phyloP scores from a whole-genome alignment of 257 asterid species.

The Coffea canephora region DNA sequence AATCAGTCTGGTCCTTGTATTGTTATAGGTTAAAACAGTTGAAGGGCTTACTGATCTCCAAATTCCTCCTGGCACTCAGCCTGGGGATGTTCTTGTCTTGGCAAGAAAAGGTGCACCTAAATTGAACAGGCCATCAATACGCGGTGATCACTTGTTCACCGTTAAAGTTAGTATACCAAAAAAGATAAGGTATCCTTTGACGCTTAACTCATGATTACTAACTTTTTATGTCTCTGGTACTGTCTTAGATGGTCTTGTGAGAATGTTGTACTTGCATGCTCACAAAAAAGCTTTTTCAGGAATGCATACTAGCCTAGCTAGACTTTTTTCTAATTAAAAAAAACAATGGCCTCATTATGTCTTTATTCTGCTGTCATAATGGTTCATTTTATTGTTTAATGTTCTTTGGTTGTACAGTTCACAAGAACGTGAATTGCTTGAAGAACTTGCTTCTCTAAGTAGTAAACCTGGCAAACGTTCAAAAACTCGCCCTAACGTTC shows the following conservation, averaged over 20 bases:
- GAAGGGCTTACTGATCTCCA: conserved; percentile 88
- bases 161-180: conserved; percentile 90
- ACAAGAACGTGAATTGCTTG: conserved; percentile 80
- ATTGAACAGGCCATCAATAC: conserved; percentile 88
- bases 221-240: background rate
- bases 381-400: background rate
- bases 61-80: conserved; percentile 98
- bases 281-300: background rate
- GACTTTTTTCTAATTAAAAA: background rate
- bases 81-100: conserved; percentile 96
- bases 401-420: conserved; percentile 39
- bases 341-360: too few relatives aligned
- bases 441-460: conserved; percentile 76
- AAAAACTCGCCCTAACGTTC: conserved; percentile 43
- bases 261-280: background rate
- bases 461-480: conserved; percentile 52
- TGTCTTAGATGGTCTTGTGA: background rate
- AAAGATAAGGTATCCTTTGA: conserved; percentile 60
- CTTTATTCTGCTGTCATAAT: background rate
- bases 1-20: conserved; percentile 13
- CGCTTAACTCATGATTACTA: background rate
- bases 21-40: conserved; percentile 82
- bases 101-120: conserved; percentile 97
- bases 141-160: conserved; percentile 93
- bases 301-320: background rate